A percentile compares a stretch with the other conserved stretches of the same genome.
Conservation (phyloP, 2,329 filamentous ascomycete species). For the Aspergillus texensis region DNA sequence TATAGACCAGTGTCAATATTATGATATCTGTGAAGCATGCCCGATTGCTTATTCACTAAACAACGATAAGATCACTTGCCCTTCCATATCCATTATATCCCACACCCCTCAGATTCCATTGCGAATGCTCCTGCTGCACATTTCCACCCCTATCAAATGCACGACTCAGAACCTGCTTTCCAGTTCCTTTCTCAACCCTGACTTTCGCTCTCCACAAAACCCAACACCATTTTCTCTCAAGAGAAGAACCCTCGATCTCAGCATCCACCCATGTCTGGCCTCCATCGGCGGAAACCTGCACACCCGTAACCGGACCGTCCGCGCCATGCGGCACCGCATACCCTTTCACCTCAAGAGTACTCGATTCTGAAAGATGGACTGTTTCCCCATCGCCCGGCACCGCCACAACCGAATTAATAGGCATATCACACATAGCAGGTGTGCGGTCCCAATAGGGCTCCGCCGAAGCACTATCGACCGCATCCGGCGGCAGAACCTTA, state of each 20-base stretch:
- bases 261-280: conserved; percentile 56
- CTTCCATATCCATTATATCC: conserved; percentile 64
- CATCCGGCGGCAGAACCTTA: conserved; percentile 60
- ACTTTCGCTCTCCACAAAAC: conserved; percentile 55
- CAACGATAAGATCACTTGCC: conserved; percentile 51
- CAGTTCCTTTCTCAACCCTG: conserved; percentile 44
- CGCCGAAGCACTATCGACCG: conserved; percentile 51
- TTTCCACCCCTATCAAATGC: conserved; percentile 59
- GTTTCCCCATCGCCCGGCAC: conserved; percentile 50
- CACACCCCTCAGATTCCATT: conserved; percentile 63
- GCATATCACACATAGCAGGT: conserved; percentile 58
- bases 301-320: conserved; percentile 55
- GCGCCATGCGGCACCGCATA: conserved; percentile 60
- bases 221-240: conserved; percentile 57
- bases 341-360: conserved; percentile 53
- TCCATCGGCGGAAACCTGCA: conserved; percentile 56
- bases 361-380: conserved; percentile 43
- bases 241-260: conserved; percentile 33
- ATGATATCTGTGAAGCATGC: not conserved
- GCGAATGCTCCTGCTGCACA: conserved; percentile 49
- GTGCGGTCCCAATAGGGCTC: conserved; percentile 56
- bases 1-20: conserved; percentile 9
- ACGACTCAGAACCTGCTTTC: conserved; percentile 54
- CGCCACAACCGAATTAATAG: conserved; percentile 58
- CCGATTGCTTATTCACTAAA: conserved; percentile 17